A percentile compares a stretch with the other conserved stretches of the same genome.
Conservation (phyloP, 2,329 filamentous ascomycete species). For the Neonectria magnoliae region DNA sequence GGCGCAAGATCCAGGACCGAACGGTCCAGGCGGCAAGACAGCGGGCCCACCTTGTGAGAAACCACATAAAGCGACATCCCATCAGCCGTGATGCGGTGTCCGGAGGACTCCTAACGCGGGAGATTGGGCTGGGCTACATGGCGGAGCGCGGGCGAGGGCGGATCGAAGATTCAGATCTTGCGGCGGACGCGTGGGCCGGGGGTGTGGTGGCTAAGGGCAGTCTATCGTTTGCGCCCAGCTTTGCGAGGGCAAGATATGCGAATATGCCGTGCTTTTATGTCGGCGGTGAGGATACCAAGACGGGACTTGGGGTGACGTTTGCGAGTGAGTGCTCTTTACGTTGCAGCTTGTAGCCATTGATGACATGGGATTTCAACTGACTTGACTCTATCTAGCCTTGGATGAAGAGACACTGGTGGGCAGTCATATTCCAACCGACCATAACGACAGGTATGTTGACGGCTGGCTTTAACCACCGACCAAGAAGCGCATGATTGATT, state of each 20-base stretch:
- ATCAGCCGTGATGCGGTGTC: conserved; percentile 49
- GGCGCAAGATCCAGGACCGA: conserved; percentile 59
- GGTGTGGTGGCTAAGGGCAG: conserved; percentile 53
- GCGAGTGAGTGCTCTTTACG: conserved; percentile 50
- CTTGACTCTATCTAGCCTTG: conserved; percentile 46
- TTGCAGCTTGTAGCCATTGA: not conserved
- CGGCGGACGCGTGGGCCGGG: conserved; percentile 50
- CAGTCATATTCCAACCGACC: conserved; percentile 55
- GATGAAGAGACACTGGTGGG: conserved; percentile 50
- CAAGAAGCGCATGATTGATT: not conserved
- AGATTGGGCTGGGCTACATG: conserved; percentile 33
- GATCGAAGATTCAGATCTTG: conserved; percentile 39
- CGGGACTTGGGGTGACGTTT: conserved; percentile 55
- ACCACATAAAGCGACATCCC: conserved; percentile 52
- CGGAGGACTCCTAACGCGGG: conserved; percentile 41
- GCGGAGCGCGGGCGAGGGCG: conserved; percentile 36
- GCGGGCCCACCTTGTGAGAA: conserved; percentile 45
- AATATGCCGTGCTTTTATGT: conserved; percentile 56
- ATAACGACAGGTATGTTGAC: conserved; percentile 51
- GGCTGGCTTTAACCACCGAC: too few relatives aligned
- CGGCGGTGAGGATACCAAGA: conserved; percentile 50
- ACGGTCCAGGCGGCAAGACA: conserved; percentile 40
- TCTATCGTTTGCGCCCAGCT: conserved; percentile 48
- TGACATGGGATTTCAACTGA: conserved; percentile 7
- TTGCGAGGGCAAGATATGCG: conserved; percentile 39